Conservation (phyloP, 176 grass and related monocot genomes). For the Carex littledalei region DNA sequence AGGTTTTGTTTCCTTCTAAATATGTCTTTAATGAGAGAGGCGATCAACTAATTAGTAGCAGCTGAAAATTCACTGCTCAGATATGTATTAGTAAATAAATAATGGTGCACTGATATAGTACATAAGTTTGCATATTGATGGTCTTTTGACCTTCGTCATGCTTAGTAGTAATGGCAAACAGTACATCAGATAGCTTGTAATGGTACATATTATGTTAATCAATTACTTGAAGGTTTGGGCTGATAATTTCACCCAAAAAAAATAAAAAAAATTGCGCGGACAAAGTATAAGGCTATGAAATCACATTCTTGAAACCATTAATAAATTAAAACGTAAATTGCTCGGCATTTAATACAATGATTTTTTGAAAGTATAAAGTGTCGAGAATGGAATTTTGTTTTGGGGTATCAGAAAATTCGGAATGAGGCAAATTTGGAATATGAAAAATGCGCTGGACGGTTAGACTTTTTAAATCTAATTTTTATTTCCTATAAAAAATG, state of each 20-base stretch:
- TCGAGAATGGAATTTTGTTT: neutral
- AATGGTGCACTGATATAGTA: neutral
- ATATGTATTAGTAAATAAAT: neutral
- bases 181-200: neutral
- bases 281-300: neutral
- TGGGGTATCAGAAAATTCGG: neutral
- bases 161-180: neutral
- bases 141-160: neutral
- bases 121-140: neutral
- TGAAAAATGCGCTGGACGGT: neutral
- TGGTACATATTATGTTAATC: neutral
- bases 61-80: neutral
- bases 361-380: neutral
- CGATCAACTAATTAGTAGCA: neutral
- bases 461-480: neutral
- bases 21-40: neutral
- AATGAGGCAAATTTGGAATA: neutral
- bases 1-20: constrained; percentile 36
- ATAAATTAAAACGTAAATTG: neutral
- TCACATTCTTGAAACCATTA: neutral
- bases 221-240: neutral
- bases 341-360: neutral
- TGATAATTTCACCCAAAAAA: neutral
- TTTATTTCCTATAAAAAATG: neutral
- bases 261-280: too few relatives aligned